Percentiles rank a stretch among this genome's conserved stretches.
Conservation (phyloP, 164 flowering plant genomes). For the Dillenia turbinata region DNA sequence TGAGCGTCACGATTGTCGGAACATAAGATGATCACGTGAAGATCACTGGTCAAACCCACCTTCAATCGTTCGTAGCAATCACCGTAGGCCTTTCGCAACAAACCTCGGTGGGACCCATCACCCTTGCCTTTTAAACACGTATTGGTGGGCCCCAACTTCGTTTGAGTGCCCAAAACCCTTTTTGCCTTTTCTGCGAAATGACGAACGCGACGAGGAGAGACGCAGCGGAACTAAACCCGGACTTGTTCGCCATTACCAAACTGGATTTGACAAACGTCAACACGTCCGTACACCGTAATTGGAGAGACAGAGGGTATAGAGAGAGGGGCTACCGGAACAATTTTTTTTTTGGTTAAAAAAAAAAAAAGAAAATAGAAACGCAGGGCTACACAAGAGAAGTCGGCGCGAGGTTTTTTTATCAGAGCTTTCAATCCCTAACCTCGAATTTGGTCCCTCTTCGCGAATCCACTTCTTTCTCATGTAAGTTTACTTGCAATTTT, state of each 20-base stretch:
- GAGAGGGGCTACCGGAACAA: conserved; percentile 11
- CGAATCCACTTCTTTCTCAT: neutral
- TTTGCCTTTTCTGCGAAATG: no score
- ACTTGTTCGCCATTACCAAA: conserved; percentile 22
- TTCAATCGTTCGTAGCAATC: no score
- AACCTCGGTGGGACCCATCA: no score
- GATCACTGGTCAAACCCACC: no score
- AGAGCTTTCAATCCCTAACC: neutral
- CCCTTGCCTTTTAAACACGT: no score
- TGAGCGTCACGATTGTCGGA: no score
- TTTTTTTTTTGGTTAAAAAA: conserved; percentile 14
- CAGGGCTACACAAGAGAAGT: neutral
- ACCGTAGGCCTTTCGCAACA: no score
- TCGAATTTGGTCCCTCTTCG: neutral
- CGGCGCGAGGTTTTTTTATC: conserved; percentile 3
- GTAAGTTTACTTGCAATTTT: neutral
- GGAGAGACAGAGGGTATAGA: conserved; percentile 5
- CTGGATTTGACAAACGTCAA: conserved; percentile 35
- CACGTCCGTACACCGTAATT: conserved; percentile 22
- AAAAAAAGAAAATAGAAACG: conserved; percentile 1
- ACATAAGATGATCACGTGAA: no score
- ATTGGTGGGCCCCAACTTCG: no score
- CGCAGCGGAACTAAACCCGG: conserved; percentile 33
- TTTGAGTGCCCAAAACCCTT: no score
- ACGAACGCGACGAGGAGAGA: no score